A percentile compares a stretch with the other conserved stretches of the same genome.
Evolutionary conservation across 2,329 filamentous ascomycete species (phyloP).

Genomic region (Phaeosphaeria sp.): DNA sequence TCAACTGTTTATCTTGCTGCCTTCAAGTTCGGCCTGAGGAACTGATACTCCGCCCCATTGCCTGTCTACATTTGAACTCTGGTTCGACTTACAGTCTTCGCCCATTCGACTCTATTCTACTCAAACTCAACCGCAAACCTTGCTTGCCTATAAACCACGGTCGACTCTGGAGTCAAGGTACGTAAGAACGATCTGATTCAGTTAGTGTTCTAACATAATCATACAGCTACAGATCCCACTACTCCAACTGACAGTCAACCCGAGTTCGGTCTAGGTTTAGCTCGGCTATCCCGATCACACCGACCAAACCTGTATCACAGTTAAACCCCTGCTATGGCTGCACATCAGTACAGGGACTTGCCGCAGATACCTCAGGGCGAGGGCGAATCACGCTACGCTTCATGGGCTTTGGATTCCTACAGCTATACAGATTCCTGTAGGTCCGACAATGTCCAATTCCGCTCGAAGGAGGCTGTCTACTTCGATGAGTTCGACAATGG

Average conservation of each 20-base stretch:
- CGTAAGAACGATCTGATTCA: neutral
- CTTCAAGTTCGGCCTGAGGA: conserved; percentile 19
- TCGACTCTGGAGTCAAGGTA: neutral
- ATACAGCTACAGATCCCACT: neutral
- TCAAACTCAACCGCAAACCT: neutral
- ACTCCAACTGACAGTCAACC: neutral
- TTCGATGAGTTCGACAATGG: conserved; percentile 24
- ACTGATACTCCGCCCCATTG: conserved; percentile 37
- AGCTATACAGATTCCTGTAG: conserved; percentile 19
- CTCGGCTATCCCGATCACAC: conserved; percentile 2
- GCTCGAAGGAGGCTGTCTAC: conserved; percentile 23
- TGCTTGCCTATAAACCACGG: neutral
- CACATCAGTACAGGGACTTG: conserved; percentile 38
- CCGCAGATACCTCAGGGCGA: conserved; percentile 35
- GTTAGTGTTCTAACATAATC: conserved; percentile 3
- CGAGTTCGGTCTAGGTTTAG: neutral
- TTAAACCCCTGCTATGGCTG: conserved; percentile 15
- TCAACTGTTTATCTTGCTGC: conserved; percentile 28
- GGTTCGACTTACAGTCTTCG: conserved; percentile 15
- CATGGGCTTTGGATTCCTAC: conserved; percentile 18
- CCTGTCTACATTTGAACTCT: conserved; percentile 17
- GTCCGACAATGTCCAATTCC: conserved; percentile 16
- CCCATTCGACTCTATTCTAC: conserved; percentile 2
- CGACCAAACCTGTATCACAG: neutral
- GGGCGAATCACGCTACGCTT: conserved; percentile 24